Evolutionary conservation across 768 basidiomycete genomes (phyloP), one percentile per base, ranked within the genome.

Genomic region (Phylloporus arenicola): DNA sequence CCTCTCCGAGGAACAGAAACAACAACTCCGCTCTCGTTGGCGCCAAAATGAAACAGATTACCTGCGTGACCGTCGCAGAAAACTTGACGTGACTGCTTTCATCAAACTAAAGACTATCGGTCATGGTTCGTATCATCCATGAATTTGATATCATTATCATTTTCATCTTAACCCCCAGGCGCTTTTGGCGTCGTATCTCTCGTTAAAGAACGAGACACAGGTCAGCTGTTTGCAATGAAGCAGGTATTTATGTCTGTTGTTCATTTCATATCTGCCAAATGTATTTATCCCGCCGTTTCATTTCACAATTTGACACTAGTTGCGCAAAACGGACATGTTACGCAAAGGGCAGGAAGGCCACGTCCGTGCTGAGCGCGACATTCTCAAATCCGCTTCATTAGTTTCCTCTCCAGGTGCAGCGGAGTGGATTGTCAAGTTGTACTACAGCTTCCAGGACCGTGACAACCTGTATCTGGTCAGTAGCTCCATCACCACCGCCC

Each of bases 341-440:
- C 85, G 90, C 46, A 94, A 93, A 74, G 91, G 92, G 20, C 95
- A 97, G 69, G 95, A 97, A 71, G 95, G 93, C 1, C 95, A 97
- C 69, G 88, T 96, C 64, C 85, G 92, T 46, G 95, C 94, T 37
- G 93, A 97, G 67, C 86, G 93, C 63, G 93, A 98, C 61, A 75
- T 98, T 38, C 80, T 97, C 52, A 92, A 90, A 70, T 88, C 90
- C 29, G 94, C 94, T 6, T 86, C 93, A 12, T 74, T 86, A 57
- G 82, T 87, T 61, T 77, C 78, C 65, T 82, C 88, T 35, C 80
- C 86, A 50, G 78, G 79, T 53, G 79, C 81, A 43, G 85, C 88
- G 51, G 86, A 93, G 62, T 96, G 95, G 93, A 96, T 96, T 57
- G 92, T 98, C 47, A 84, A 83, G 67, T 71, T 99, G 42, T 79